Percentiles rank a stretch among this genome's conserved stretches.
These are phyloP conservation scores for Lindgomyces ingoldianus DNA, from an alignment of 495 filamentous ascomycete species.

Conservation along the genomic window DNA sequence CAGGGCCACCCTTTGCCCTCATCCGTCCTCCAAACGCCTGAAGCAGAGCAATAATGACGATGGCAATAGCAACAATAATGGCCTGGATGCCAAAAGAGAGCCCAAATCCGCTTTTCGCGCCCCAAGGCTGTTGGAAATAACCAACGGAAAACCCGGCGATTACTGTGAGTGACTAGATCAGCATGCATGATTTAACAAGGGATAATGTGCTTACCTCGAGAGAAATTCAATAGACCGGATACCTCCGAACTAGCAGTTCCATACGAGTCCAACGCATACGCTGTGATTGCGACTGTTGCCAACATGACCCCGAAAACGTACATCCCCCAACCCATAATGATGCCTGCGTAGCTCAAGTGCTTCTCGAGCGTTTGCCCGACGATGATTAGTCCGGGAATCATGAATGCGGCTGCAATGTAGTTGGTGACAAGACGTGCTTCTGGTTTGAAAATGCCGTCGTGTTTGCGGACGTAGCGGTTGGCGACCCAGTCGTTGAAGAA, in stretches of 20 bases:
- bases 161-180: too few relatives aligned
- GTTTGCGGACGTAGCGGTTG: slow-evolving; percentile 50
- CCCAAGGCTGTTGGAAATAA: slow-evolving; percentile 46
- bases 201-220: slow-evolving; percentile 37
- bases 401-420: slow-evolving; percentile 54
- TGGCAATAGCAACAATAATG: slow-evolving; percentile 47
- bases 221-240: slow-evolving; percentile 54
- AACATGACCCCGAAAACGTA: slow-evolving; percentile 66
- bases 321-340: slow-evolving; percentile 56
- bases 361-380: slow-evolving; percentile 58
- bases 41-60: slow-evolving; percentile 49
- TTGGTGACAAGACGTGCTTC: slow-evolving; percentile 59
- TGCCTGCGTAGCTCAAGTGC: slow-evolving; percentile 58
- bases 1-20: slow-evolving; percentile 39
- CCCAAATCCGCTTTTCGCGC: slow-evolving; percentile 50
- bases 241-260: slow-evolving; percentile 61
- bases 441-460: slow-evolving; percentile 59
- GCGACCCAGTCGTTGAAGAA: slow-evolving; percentile 61
- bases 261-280: slow-evolving; percentile 62
- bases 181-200: too few relatives aligned
- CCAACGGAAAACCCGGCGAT: slow-evolving; percentile 30
- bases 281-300: slow-evolving; percentile 60
- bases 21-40: slow-evolving; percentile 52
- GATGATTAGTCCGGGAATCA: slow-evolving; percentile 54
- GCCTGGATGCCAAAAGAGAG: slow-evolving; percentile 48